Evolutionary conservation across 768 basidiomycete genomes (phyloP).

Genomic region (Russula compacta): DNA sequence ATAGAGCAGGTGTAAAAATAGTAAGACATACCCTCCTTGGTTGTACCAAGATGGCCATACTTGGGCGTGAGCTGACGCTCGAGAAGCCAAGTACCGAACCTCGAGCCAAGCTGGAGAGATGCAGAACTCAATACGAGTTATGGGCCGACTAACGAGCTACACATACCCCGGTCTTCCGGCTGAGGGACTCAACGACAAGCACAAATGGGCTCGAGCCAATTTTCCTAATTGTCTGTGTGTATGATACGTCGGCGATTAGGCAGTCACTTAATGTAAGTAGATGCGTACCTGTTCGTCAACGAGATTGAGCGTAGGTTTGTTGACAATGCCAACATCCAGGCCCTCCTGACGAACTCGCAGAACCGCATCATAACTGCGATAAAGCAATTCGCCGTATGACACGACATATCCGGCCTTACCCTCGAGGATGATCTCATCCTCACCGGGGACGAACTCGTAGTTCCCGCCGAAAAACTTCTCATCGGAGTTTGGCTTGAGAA

Average conservation of each 20-base stretch:
- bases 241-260: background rate
- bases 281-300: constrained; percentile 65
- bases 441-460: constrained; percentile 77
- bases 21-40: constrained; percentile 43
- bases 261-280: background rate
- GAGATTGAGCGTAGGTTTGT: constrained; percentile 76
- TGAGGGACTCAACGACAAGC: constrained; percentile 76
- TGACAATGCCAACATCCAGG: constrained; percentile 75
- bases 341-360: constrained; percentile 62
- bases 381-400: constrained; percentile 80
- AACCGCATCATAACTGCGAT: constrained; percentile 78
- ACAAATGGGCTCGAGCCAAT: constrained; percentile 70
- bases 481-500: constrained; percentile 67
- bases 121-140: background rate
- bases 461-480: constrained; percentile 54
- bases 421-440: constrained; percentile 73
- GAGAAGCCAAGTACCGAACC: constrained; percentile 79
- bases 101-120: constrained; percentile 52
- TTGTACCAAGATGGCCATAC: constrained; percentile 73
- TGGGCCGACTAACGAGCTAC: background rate
- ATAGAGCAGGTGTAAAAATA: background rate
- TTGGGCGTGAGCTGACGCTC: constrained; percentile 74
- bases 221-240: constrained; percentile 49
- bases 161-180: constrained; percentile 75
- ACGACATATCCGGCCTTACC: constrained; percentile 78